Percentiles rank a stretch among this genome's conserved stretches.
phyloP scores from a whole-genome alignment of 2,329 filamentous ascomycete genomes.

The Arthrinium puccinioides region DNA sequence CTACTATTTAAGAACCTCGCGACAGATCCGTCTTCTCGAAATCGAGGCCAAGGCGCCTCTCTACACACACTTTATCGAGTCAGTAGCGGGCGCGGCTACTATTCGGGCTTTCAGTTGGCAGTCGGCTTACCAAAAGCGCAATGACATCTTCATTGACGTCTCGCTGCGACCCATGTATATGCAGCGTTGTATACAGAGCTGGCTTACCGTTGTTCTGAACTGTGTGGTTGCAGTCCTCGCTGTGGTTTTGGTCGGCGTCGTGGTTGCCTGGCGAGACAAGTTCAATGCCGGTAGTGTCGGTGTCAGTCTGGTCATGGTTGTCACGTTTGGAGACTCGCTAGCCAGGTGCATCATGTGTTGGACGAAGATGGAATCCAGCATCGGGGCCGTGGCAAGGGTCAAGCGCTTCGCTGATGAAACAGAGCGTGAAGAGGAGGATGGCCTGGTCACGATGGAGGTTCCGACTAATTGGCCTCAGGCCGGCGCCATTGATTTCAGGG shows the following conservation, averaged over 20 bases:
- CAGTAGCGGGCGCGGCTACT: constrained; percentile 7
- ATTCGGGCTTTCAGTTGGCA: constrained; percentile 6
- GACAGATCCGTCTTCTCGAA: constrained; percentile 54
- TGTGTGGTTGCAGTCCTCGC: constrained; percentile 22
- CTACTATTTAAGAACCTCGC: constrained; percentile 52
- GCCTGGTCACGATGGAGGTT: not conserved
- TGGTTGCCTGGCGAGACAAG: constrained; percentile 10
- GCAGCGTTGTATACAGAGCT: constrained; percentile 23
- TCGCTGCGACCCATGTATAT: constrained; percentile 27
- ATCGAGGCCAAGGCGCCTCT: no score
- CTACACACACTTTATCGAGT: constrained; percentile 22
- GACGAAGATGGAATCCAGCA: constrained; percentile 15
- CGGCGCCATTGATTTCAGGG: not conserved
- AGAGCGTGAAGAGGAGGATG: constrained; percentile 2
- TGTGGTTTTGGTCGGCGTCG: constrained; percentile 17
- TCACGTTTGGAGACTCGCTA: constrained; percentile 9
- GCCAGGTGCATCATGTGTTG: constrained; percentile 13
- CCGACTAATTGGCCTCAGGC: not conserved
- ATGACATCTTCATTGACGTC: constrained; percentile 2
- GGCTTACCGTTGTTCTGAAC: constrained; percentile 25
- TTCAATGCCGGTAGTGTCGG: constrained; percentile 7
- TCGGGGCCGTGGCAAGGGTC: constrained; percentile 13
- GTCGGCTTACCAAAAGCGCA: constrained; percentile 1
- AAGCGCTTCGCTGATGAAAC: constrained; percentile 2
- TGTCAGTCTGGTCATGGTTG: constrained; percentile 13